Evolutionary conservation across 2,329 filamentous ascomycete species (phyloP), one percentile per base, ranked within the genome.

Genomic region (Botrytis squamosa): DNA sequence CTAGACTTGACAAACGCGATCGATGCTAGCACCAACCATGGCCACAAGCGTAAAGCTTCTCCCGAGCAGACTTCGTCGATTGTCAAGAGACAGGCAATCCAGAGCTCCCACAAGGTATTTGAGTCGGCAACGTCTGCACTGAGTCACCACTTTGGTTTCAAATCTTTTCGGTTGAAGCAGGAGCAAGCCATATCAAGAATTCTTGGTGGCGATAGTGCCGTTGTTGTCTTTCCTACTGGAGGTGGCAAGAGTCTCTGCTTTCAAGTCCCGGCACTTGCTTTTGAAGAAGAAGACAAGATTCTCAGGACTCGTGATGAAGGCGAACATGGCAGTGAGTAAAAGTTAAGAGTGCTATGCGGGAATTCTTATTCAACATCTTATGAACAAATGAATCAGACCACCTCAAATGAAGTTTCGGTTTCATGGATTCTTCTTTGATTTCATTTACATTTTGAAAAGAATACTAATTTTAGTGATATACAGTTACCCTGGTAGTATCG

Each of bases 401-500:
- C 6, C 5, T 25, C 2, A 14, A 29, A 4, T n/a, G 36, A 33
- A 29, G 7, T 25, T 52, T 40, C 4, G 2, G 4, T 20, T 55
- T 18, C 20, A 18, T 44, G 14, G 36, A n/a, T 25, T 25, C 9
- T 57, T 12, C 5, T 42, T 44, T 3, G 2, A 22, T 25, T 33
- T 10, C n/a, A 25, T 59, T 22, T 2, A 10, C 5, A 1, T 1
- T 65, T 8, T 22, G 10, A 59, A 7, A 12, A 57, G 10, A 16
- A 57, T 16, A 29, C 66, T 69, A 10, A 69, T 22, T 9, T 5
- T 29, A 46, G 6, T n/a, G 12, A 46, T 18, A 12, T 40, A 10
- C 38, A 72, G 71, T 89, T 75, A 89, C 86, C 1, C 83, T 89
- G 9, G 86, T 89, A 4, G 86, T 89, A 2, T 89, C 86, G 0